Percentiles rank a stretch among this genome's conserved stretches.
Evolutionary conservation across 495 filamentous ascomycete genomes (phyloP).

Genomic region (Podospora anserina): DNA sequence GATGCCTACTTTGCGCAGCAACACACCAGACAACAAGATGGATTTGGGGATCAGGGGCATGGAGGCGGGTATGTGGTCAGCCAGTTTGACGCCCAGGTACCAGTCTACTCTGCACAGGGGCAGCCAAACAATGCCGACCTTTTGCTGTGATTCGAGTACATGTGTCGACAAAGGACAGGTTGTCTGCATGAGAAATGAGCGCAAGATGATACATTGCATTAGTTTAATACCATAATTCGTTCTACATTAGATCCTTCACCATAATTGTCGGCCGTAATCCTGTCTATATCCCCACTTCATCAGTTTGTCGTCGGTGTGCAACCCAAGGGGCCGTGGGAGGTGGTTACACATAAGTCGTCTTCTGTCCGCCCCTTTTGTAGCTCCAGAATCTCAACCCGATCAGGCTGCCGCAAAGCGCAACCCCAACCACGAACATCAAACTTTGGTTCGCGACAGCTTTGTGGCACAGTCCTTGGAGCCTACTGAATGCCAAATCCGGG

Average conservation of each 20-base stretch:
- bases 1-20: constrained; percentile 72
- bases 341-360: background rate
- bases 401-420: background rate
- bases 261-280: background rate
- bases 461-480: background rate
- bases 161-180: background rate
- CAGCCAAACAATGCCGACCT: constrained; percentile 53
- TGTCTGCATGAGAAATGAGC: background rate
- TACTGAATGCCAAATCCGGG: background rate
- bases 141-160: constrained; percentile 39
- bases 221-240: background rate
- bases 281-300: background rate
- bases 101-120: constrained; percentile 54
- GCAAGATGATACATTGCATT: background rate
- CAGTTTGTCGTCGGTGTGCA: background rate
- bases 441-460: background rate
- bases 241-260: too few relatives aligned
- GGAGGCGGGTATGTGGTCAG: constrained; percentile 62
- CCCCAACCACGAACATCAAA: background rate
- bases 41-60: constrained; percentile 58
- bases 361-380: background rate
- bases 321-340: background rate
- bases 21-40: constrained; percentile 54
- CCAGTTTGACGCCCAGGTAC: constrained; percentile 60
- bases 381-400: background rate